Base-by-base conservation (phyloP, 2,329 filamentous ascomycete species). In the Sporothrix globosa region DNA sequence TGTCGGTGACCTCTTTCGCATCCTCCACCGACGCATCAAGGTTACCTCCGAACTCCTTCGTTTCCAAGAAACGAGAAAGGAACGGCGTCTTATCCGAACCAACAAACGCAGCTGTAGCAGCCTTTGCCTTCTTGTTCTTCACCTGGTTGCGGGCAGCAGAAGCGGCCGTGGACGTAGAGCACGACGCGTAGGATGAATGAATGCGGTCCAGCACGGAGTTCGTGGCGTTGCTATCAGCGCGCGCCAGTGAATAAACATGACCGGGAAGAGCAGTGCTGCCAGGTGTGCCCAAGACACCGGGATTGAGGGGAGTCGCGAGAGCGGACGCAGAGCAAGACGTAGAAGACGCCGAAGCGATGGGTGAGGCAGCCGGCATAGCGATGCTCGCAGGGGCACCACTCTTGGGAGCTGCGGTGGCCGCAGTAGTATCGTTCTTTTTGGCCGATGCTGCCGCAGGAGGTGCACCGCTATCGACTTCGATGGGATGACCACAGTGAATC, bases 401-500 rank as follows among this genome's bases (percentile, higher is more conserved):
- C 24, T 54, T 54, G 4, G 67, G 19, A 21, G 17, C 39, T 34
- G 67, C 17, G 6, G 39, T 11, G 17, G 44, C 24, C 10, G 24
- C 48, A 14, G 60, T 21, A 14, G 54, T 61, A 19, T 69, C 44
- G 24, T 9, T 69, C 21, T 66, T 66, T 21, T 67, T 69, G 17
- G 52, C 27, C 2, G 48, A 11, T 6, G 41, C 50, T n/a, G 58
- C 41, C 21, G 30, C 19, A 3, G 27, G 44, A 52, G 52, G 44
- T 58, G 84, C 84, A 39, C 79, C 79, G 69, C 91, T 88, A 73
- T 91, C 86, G 73, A 87, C 83, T 75, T 97, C 92, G 71, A 97
- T 88, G 14, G 91, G 88, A 74, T 94, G 90, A 68, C 96, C 96
- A 75, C 93, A 96, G 72, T 92, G 91, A 70, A 94, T 86, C 46